Percentiles rank a stretch among this genome's conserved stretches.
Evolutionary conservation across 192 early-diverging fungal genomes (phyloP).

Genomic region (Umbelopsis vinacea): DNA sequence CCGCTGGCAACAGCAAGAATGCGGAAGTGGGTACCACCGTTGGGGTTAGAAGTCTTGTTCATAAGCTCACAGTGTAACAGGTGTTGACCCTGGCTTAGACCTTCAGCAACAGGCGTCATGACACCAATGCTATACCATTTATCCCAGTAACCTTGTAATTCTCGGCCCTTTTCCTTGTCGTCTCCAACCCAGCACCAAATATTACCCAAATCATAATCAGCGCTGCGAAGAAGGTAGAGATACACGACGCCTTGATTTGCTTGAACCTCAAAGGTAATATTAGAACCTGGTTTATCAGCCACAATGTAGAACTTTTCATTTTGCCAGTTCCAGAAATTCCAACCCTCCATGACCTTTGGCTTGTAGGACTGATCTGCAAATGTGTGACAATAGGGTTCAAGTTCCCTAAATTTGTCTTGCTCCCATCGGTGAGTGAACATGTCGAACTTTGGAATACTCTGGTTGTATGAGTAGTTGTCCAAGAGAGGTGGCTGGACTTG

Average conservation of each 20-base stretch:
- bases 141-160: conserved; percentile 25
- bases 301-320: conserved; percentile 26
- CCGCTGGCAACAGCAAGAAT: conserved; percentile 27
- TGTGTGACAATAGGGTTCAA: conserved; percentile 20
- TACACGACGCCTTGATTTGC: conserved; percentile 26
- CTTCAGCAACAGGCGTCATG: conserved; percentile 21
- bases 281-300: conserved; percentile 22
- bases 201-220: conserved; percentile 20
- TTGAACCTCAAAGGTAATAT: conserved; percentile 7
- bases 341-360: conserved; percentile 20
- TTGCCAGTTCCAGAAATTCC: conserved; percentile 30
- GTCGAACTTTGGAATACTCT: conserved; percentile 7
- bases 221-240: conserved; percentile 15
- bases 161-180: conserved; percentile 12
- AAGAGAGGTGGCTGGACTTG: background rate
- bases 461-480: conserved; percentile 11
- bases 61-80: conserved; percentile 19
- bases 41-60: conserved; percentile 24
- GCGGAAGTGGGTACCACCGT: conserved; percentile 24
- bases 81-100: conserved; percentile 20
- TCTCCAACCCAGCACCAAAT: conserved; percentile 28
- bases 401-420: conserved; percentile 12
- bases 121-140: conserved; percentile 21
- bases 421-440: conserved; percentile 27
- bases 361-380: conserved; percentile 20